Base-by-base conservation (phyloP, 2,329 filamentous ascomycete species). In the Penicillium fuscoglaucum region DNA sequence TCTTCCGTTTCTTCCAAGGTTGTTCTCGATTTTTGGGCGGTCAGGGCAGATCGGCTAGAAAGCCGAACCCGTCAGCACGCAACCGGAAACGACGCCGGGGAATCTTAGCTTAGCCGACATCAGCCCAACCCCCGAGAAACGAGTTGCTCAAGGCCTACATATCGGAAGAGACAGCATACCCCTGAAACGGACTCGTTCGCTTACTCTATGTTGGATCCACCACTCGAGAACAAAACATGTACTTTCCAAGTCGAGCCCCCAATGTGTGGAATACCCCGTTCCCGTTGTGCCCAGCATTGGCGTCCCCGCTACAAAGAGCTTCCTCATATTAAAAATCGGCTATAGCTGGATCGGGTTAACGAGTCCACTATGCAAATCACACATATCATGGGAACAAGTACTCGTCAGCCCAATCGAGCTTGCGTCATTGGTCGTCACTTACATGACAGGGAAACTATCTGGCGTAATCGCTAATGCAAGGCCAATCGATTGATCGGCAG, bases 21-120 rank as follows among this genome's bases (percentile, higher is more conserved):
- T 49, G 10, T 35, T 28, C 31, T 50, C 37, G 41, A 29, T 31
- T 31, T 21, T 15, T 21, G 19, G 40, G 29, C 21, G 33, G 28
- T 45, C 40, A 40, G 28, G 7, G 19, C 24, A 49, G 40, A 46
- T 64, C 62, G 62, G 62, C 51, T 19, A 63, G 47, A 63, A 59
- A 48, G 56, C 62, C 62, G 62, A 58, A 50, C 39, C n/a, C 29
- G 33, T 39, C 49, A 37, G 29, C n/a, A 54, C 41, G 49, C 56
- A 47, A 52, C 52, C 56, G 59, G 56, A 49, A 51, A 47, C 39
- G 46, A 45, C 17, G 7, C 35, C 45, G 35, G 41, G 24, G 6
- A 55, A 51, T 52, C 4, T 51, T n/a, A 43, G 17, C 28, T 56
- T 57, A 19, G 40, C 57, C 37, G 44, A 54, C 24, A n/a, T n/a